These are phyloP conservation scores for Amesomyces nigricolor DNA, from an alignment of 2,329 filamentous ascomycete species.

Conservation along the genomic window DNA sequence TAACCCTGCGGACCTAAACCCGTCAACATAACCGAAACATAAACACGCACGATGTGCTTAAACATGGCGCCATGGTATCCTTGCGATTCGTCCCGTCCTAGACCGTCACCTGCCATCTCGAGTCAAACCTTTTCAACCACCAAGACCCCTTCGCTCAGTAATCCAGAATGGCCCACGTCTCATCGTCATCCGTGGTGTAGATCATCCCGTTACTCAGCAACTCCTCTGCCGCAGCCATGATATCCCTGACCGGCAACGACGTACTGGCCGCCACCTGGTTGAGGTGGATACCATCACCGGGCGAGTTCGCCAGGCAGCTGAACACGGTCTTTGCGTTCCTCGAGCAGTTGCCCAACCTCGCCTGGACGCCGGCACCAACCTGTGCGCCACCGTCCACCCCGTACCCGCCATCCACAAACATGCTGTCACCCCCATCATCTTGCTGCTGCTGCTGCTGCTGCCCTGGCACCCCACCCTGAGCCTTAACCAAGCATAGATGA, in stretches of 20 bases:
- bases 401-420: conserved; percentile 49
- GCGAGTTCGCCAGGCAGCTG: conserved; percentile 58
- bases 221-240: conserved; percentile 75
- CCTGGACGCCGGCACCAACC: conserved; percentile 28
- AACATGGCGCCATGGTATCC: conserved; percentile 14
- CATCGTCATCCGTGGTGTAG: conserved; percentile 87
- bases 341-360: conserved; percentile 46
- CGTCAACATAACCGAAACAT: conserved; percentile 2
- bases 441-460: conserved; percentile 27
- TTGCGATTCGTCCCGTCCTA: conserved; percentile 3
- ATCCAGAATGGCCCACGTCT: conserved; percentile 84
- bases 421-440: conserved; percentile 42
- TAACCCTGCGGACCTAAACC: conserved; percentile 1
- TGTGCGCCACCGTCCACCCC: conserved; percentile 32
- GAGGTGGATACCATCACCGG: conserved; percentile 77
- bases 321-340: conserved; percentile 63
- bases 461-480: conserved; percentile 40
- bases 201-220: conserved; percentile 67
- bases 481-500: conserved; percentile 76
- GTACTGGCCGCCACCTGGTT: conserved; percentile 66
- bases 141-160: conserved; percentile 36
- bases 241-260: conserved; percentile 62
- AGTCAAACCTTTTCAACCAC: not conserved
- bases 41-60: conserved; percentile 6
- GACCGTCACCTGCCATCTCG: not conserved